Percentiles rank a stretch among this genome's conserved stretches.
phyloP scores from a whole-genome alignment of 805 yeast genomes.

The Saccharomycopsis sp. region DNA sequence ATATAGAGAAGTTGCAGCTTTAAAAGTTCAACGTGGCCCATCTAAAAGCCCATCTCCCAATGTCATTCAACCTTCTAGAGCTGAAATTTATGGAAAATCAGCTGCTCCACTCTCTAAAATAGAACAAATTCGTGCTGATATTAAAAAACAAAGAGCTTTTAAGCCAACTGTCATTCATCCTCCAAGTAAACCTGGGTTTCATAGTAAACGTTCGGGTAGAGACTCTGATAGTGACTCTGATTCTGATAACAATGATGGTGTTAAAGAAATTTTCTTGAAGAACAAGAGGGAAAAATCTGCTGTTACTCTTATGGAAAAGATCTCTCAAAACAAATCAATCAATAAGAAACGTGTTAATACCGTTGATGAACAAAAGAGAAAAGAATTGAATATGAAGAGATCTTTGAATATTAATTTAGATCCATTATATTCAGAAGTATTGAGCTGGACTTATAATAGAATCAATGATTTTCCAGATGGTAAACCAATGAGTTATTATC shows the following conservation, averaged over 20 bases:
- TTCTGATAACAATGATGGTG: constrained; percentile 16
- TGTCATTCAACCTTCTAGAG: background rate
- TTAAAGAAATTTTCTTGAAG: constrained; percentile 26
- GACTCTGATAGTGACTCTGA: constrained; percentile 12
- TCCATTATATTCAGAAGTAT: constrained; percentile 58
- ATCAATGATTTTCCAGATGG: constrained; percentile 50
- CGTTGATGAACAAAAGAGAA: constrained; percentile 38
- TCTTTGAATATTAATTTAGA: constrained; percentile 70
- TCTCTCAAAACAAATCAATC: constrained; percentile 12
- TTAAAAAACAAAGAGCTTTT: constrained; percentile 21
- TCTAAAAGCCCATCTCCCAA: background rate
- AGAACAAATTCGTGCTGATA: constrained; percentile 6
- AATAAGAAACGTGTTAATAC: constrained; percentile 23
- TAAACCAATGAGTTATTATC: constrained; percentile 23
- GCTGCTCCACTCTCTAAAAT: constrained; percentile 4
- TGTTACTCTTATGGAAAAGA: constrained; percentile 20
- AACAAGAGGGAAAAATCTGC: constrained; percentile 24
- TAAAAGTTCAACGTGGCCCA: background rate
- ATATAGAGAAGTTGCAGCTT: constrained; percentile 22
- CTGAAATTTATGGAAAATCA: background rate
- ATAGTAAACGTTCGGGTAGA: constrained; percentile 16
- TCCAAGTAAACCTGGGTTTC: constrained; percentile 18
- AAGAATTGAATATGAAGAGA: constrained; percentile 67
- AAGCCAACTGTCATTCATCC: constrained; percentile 19
- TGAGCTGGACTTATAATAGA: constrained; percentile 68